Conservation (phyloP, 306 rosid genomes). For the Dryas octopetala region DNA sequence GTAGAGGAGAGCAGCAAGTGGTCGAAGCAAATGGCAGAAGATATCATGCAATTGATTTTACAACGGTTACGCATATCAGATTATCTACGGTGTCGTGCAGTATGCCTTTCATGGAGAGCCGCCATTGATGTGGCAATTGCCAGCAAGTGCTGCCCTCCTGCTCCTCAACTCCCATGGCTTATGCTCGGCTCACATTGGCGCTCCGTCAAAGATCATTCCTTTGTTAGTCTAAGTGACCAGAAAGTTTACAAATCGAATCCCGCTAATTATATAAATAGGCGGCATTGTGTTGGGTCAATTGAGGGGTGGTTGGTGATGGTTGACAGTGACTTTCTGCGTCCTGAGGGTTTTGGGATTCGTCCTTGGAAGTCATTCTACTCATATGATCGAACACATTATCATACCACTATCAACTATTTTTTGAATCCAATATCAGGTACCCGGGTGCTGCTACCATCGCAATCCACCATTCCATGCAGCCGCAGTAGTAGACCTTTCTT, state of each 20-base stretch:
- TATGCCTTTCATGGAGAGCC: neutral
- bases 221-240: neutral
- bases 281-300: neutral
- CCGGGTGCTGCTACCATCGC: neutral
- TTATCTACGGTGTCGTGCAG: neutral
- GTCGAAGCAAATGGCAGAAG: neutral
- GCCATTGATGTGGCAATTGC: neutral
- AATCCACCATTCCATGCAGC: neutral
- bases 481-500: neutral
- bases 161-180: neutral
- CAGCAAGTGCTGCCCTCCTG: neutral
- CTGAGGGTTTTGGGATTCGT: neutral
- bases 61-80: neutral
- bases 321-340: neutral
- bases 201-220: neutral
- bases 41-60: neutral
- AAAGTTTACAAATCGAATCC: neutral
- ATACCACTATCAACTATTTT: neutral
- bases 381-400: too few species aligned
- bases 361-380: too few species aligned
- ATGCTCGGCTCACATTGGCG: neutral
- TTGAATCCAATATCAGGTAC: neutral
- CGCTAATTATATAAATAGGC: neutral
- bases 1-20: too few species aligned
- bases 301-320: constrained; percentile 7